phyloP scores from a whole-genome alignment of 306 rosid species.

The Hippophae gyantsensis region DNA sequence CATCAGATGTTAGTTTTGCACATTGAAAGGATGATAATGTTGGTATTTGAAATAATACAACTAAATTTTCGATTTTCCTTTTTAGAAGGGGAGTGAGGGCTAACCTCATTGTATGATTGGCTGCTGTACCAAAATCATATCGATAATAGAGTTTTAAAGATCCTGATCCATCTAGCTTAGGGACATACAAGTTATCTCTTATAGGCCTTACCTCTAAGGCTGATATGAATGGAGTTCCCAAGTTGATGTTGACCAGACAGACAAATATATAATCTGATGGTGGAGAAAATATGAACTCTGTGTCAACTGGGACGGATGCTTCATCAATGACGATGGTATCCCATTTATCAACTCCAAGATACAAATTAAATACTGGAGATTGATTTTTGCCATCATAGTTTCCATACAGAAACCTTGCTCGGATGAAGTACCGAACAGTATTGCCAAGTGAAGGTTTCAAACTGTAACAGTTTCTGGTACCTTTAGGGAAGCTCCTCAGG shows the following conservation, averaged over 20 bases:
- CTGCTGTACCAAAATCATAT: conserved; percentile 4
- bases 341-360: conserved; percentile 16
- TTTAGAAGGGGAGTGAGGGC: too few species aligned
- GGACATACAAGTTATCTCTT: not conserved
- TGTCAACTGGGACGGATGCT: too few species aligned
- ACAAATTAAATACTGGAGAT: conserved; percentile 14
- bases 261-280: not conserved
- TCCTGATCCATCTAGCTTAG: not conserved
- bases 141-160: conserved; percentile 7
- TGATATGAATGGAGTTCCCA: conserved; percentile 18
- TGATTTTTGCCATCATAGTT: conserved; percentile 21
- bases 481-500: conserved; percentile 32
- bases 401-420: conserved; percentile 33
- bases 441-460: conserved; percentile 8
- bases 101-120: not conserved
- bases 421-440: conserved; percentile 13
- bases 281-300: conserved; percentile 6
- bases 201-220: conserved; percentile 17
- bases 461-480: conserved; percentile 31
- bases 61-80: too few species aligned
- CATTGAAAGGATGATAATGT: too few species aligned
- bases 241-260: conserved; percentile 11
- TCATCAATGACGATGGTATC: not conserved
- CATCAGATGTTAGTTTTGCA: too few species aligned
- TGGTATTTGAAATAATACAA: too few species aligned